phyloP scores from a whole-genome alignment of 139 green algal species.

The Coelastrella sp. region DNA sequence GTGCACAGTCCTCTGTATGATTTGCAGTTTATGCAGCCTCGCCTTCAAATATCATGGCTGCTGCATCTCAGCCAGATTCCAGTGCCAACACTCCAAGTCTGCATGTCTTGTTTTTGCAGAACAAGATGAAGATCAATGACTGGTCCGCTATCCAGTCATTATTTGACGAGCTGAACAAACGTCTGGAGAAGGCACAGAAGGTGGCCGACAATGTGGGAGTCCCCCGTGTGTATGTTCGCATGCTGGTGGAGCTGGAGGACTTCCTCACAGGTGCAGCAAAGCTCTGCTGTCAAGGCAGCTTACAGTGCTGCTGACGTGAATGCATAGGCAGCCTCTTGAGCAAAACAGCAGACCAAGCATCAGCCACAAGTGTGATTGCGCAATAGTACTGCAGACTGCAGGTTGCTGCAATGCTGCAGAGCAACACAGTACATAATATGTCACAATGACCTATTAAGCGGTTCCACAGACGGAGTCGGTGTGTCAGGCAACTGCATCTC shows the following conservation, averaged over 20 bases:
- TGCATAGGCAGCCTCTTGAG: too few relatives aligned
- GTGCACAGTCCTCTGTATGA: too few relatives aligned
- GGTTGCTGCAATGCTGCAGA: too few relatives aligned
- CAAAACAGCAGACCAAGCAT: too few relatives aligned
- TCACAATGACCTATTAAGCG: too few relatives aligned
- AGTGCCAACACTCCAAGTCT: neutral
- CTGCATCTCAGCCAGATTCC: too few relatives aligned
- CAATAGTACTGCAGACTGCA: too few relatives aligned
- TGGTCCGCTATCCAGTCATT: conserved; percentile 92
- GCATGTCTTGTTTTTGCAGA: conserved; percentile 58
- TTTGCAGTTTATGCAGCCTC: neutral
- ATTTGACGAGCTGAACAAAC: conserved; percentile 99
- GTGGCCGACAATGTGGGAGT: conserved; percentile 42
- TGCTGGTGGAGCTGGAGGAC: conserved; percentile 95
- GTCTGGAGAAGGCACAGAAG: conserved; percentile 86
- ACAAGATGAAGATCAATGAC: conserved; percentile 99
- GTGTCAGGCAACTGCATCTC: too few relatives aligned
- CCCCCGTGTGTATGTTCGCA: conserved; percentile 89
- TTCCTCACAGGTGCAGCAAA: conserved; percentile 70
- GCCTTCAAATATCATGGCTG: too few relatives aligned
- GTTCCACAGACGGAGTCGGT: too few relatives aligned
- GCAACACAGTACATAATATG: too few relatives aligned
- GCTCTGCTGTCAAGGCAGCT: neutral
- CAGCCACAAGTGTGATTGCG: too few relatives aligned
- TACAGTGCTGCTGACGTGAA: neutral